Evolutionary conservation across 805 yeast species (phyloP), one percentile per base, ranked within the genome.

Genomic region (Kuraishia ogatae): DNA sequence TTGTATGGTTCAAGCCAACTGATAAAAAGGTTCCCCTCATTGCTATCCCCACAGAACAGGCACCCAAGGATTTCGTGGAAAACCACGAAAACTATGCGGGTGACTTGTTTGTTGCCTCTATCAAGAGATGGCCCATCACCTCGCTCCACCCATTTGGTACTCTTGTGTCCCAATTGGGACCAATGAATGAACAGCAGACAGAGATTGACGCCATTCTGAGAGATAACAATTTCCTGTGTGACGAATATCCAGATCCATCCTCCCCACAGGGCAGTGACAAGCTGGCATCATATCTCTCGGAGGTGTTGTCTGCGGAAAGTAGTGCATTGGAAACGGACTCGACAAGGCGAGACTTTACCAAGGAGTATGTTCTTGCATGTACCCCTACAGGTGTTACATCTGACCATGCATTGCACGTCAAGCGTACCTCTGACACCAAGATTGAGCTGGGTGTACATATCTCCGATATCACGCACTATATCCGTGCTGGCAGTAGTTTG

Each of bases 61-160:
- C 97, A 0, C 99, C 99, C 39, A 82, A 80, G 57, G 98, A 93
- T 69, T 93, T 94, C 71, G 92, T 94, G 49, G 97, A 91, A 62
- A 91, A 90, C 62, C 96, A 91, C 60, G 96, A 88, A 55, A 78
- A 77, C 53, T 94, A 94, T 64, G 78, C 88, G 0, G 83, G 89
- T 66, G 88, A 85, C 62, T 73, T 92, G 53, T 94, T 93, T 66
- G 93, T 94, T 58, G 97, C 98, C 0, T 87, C 96, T 1, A 93
- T 94, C 65, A 94, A 94, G 69, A 85, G 99, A 70, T 94, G 99
- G 99, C 99, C 99, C 65, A 94, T 94, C 70, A 94, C 99, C 10
- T 93, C 98, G 0, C 79, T 94, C 69, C 99, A 94, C 75, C 99
- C 99, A 4, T 94, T 94, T 66, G 99, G 99, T 63, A 91, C 97